Conservation (phyloP, 2,329 filamentous ascomycete species). For the Aspergillus ochraceus region DNA sequence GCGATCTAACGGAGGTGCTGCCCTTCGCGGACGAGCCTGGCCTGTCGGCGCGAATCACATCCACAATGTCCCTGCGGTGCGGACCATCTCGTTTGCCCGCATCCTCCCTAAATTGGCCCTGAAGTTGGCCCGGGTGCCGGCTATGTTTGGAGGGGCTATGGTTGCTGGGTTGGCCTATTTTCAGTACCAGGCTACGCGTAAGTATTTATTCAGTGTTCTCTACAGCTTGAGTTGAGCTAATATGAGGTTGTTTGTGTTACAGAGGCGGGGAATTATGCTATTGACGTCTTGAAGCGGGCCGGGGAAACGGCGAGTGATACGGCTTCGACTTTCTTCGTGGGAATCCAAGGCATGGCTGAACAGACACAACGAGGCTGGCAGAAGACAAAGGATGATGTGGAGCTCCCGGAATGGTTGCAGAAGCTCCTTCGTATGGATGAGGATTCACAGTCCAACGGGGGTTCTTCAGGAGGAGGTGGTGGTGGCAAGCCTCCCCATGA, state of each 20-base stretch:
- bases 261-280: constrained; percentile 75
- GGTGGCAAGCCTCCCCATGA: constrained; percentile 53
- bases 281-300: constrained; percentile 73
- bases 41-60: constrained; percentile 75
- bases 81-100: constrained; percentile 66
- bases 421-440: constrained; percentile 66
- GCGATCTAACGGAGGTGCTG: constrained; percentile 63
- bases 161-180: constrained; percentile 87
- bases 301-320: constrained; percentile 69
- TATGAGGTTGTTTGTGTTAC: constrained; percentile 5
- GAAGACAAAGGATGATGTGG: constrained; percentile 75
- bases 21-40: constrained; percentile 67
- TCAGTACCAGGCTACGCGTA: constrained; percentile 91
- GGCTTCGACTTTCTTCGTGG: constrained; percentile 69
- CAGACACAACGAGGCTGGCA: constrained; percentile 81
- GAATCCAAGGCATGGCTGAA: constrained; percentile 71
- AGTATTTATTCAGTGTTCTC: constrained; percentile 35
- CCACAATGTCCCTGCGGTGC: constrained; percentile 71
- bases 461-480: constrained; percentile 42
- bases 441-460: constrained; percentile 54
- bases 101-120: constrained; percentile 81
- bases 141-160: constrained; percentile 85
- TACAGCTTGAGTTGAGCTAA: constrained; percentile 8
- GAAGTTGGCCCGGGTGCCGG: constrained; percentile 84
- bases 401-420: constrained; percentile 75